Base-by-base conservation (phyloP, 179 eudicot genomes). In the Carnegiea gigantea region DNA sequence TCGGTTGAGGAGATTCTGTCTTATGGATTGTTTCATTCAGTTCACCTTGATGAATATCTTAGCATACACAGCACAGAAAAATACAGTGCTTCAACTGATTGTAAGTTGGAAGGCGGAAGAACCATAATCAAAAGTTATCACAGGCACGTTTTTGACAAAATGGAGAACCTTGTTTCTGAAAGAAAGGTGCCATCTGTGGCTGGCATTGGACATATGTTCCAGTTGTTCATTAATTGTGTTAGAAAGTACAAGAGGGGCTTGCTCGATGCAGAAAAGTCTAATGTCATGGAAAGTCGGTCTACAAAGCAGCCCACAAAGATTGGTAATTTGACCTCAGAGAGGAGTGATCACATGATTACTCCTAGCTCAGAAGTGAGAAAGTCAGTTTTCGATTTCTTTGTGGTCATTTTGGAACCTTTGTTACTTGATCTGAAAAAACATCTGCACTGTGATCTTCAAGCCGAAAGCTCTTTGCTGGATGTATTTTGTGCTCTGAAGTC, bases 21-120 rank as follows among this genome's bases (percentile, higher is more conserved):
- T 68, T 88, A 88, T 82, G 99, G 97, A 76, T 80, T 97, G 85
- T 97, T 97, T 86, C 99, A 97, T 83, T 82, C 95, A 40, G 85
- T 85, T 82, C 97, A 93, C 86, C 89, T 95, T 70, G 99, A 97
- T 83, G 99, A 95, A 59, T 93, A 93, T 82, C 85, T 92, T 48
- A 87, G 89, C 89, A 85, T 95, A 68, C 93, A 89, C 49, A 88
- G 93, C 81, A 82, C 90, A 64, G 86, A 77, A 49, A 93, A 84
- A 84, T 95, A 92, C 81, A 88, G 53, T 49, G 80, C 80, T 44
- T 85, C 87, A 76, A 85, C 84, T 44, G 92, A 93, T 79, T 84
- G 77, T 80, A 81, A 82, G 70, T 44, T 77, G 59, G 84, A 76
- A 74, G 93, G 85, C 49, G 82, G 84, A 54, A 92, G 84, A 84